phyloP scores from a whole-genome alignment of 257 asterid genomes.

The Leptodermis oblonga region DNA sequence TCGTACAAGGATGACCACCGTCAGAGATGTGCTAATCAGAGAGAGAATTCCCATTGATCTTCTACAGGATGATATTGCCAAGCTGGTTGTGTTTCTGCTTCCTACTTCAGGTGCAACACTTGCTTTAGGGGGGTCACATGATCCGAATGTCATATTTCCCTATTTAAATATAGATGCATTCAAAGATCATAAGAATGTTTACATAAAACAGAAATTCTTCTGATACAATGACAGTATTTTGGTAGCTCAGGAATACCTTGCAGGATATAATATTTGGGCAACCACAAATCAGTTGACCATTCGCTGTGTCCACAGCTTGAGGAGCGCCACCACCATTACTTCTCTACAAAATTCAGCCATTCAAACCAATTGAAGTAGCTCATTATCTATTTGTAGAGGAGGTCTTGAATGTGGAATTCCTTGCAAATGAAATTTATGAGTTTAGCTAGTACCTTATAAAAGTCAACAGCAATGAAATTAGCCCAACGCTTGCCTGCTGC shows the following conservation, averaged over 20 bases:
- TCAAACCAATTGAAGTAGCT: not conserved
- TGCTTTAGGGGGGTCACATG: conserved; percentile 52
- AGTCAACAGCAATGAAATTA: conserved; percentile 84
- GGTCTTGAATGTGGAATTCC: not conserved
- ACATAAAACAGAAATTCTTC: not conserved
- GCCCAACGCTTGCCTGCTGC: conserved; percentile 92
- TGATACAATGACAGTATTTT: not conserved
- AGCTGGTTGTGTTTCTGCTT: conserved; percentile 31
- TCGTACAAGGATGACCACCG: conserved; percentile 27
- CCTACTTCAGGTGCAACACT: conserved; percentile 29
- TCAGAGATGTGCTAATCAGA: conserved; percentile 31
- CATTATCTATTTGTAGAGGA: not conserved
- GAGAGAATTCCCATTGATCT: conserved; percentile 33
- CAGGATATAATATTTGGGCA: conserved; percentile 63
- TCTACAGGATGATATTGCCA: conserved; percentile 22
- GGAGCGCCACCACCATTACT: conserved; percentile 97
- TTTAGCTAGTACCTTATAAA: conserved; percentile 54
- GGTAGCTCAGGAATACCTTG: conserved; percentile 43
- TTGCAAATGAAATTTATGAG: not conserved
- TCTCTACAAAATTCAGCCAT: conserved; percentile 50
- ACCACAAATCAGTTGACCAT: conserved; percentile 77
- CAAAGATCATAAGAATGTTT: conserved; percentile 3
- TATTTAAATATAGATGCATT: conserved; percentile 31
- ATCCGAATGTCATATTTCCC: conserved; percentile 64
- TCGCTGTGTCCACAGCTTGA: conserved; percentile 76